Evolutionary conservation across 139 green algal species (phyloP).

Genomic region (Volvox reticuliferus): DNA sequence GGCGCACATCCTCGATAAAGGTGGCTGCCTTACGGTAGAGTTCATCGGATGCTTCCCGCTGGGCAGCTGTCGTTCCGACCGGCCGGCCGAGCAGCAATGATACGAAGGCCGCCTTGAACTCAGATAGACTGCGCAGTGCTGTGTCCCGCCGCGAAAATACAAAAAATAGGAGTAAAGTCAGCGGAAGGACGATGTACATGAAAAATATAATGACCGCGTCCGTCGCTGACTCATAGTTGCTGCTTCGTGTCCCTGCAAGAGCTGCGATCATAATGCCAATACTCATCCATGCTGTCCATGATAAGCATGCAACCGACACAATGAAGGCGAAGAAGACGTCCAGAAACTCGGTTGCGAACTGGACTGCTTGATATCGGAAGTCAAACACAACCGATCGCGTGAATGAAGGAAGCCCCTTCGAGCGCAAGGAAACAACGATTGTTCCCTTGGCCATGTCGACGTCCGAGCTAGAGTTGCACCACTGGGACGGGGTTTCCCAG

Average conservation of each 20-base stretch:
- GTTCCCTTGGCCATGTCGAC: slow-evolving; percentile 41
- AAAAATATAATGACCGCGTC: slow-evolving; percentile 14
- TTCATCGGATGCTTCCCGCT: slow-evolving; percentile 11
- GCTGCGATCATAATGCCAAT: slow-evolving; percentile 40
- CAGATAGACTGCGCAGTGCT: neutral
- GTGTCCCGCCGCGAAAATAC: neutral
- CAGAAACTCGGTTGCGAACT: slow-evolving; percentile 45
- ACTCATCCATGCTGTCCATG: slow-evolving; percentile 50
- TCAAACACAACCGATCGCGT: slow-evolving; percentile 28
- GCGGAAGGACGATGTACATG: slow-evolving; percentile 39
- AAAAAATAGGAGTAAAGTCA: slow-evolving; percentile 10
- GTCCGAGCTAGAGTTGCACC: too few relatives aligned
- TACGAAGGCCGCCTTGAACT: slow-evolving; percentile 20
- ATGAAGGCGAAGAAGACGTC: slow-evolving; percentile 44
- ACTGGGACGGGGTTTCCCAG: too few relatives aligned
- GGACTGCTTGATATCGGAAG: slow-evolving; percentile 36
- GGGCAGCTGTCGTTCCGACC: neutral
- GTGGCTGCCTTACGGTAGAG: slow-evolving; percentile 7
- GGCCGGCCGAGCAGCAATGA: slow-evolving; percentile 16
- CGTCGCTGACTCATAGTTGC: neutral
- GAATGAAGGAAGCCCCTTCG: slow-evolving; percentile 44
- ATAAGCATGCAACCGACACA: slow-evolving; percentile 39
- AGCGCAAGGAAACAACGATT: slow-evolving; percentile 51
- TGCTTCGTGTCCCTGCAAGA: neutral
- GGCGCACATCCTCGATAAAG: slow-evolving; percentile 49